These are phyloP conservation scores for Macrocystidia cucumis DNA, from an alignment of 1,284 basidiomycete genomes.

Conservation along the genomic window DNA sequence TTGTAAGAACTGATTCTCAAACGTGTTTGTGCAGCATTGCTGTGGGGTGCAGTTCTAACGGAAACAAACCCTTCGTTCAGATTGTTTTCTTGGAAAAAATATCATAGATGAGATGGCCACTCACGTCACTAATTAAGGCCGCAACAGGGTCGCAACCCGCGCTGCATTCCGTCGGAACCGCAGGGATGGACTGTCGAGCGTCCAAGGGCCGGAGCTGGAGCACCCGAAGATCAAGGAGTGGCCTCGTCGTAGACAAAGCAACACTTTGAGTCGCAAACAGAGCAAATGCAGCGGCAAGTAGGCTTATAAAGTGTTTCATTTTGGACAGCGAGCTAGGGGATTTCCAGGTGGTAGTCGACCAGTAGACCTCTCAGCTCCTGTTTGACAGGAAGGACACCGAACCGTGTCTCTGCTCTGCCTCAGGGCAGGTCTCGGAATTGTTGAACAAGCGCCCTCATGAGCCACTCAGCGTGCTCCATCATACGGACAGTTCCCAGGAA, in stretches of 20 bases:
- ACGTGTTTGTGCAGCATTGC: constrained; percentile 24
- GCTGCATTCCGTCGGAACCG: constrained; percentile 26
- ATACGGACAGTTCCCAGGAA: no score
- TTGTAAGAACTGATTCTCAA: constrained; percentile 24
- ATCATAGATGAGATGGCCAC: constrained; percentile 6
- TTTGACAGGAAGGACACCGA: no score
- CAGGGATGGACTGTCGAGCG: constrained; percentile 10
- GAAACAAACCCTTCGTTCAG: neutral
- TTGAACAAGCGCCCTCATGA: no score
- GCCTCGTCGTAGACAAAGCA: constrained; percentile 4
- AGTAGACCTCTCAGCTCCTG: no score
- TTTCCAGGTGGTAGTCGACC: no score
- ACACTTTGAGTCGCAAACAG: no score
- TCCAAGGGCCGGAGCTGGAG: constrained; percentile 4
- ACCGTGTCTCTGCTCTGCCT: no score
- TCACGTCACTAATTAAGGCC: constrained; percentile 16
- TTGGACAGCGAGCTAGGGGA: no score
- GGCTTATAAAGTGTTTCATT: no score
- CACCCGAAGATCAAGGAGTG: constrained; percentile 1
- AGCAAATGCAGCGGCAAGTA: no score
- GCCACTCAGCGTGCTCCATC: no score
- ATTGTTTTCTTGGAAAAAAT: neutral
- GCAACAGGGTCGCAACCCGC: constrained; percentile 24
- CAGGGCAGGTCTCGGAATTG: no score
- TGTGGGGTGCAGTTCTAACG: constrained; percentile 19